These are phyloP conservation scores for Borovskyia barvae DNA, from an alignment of 208 protist species.

Conservation along the genomic window DNA sequence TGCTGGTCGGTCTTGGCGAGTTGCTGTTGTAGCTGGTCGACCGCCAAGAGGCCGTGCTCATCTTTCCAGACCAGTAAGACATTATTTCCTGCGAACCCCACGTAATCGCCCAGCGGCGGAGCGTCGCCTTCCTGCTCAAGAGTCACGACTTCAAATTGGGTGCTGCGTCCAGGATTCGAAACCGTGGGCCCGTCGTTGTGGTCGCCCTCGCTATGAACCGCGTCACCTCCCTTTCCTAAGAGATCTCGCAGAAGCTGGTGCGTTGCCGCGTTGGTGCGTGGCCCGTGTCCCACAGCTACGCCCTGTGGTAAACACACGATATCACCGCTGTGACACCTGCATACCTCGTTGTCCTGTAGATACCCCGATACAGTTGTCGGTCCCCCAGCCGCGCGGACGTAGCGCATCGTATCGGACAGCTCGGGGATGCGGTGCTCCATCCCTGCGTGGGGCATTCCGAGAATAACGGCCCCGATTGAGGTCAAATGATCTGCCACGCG, in stretches of 20 bases:
- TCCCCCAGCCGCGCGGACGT: constrained; percentile 78
- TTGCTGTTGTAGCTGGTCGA: constrained; percentile 88
- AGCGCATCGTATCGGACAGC: constrained; percentile 89
- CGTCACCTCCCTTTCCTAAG: constrained; percentile 26
- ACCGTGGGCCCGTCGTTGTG: neutral
- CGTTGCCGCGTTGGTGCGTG: constrained; percentile 81
- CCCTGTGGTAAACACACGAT: constrained; percentile 83
- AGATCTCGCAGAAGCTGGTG: constrained; percentile 76
- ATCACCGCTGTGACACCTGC: constrained; percentile 85
- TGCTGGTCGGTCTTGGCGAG: constrained; percentile 9
- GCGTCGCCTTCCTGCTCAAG: constrained; percentile 90
- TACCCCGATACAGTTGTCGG: constrained; percentile 70
- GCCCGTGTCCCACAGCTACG: constrained; percentile 84
- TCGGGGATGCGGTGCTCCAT: constrained; percentile 85
- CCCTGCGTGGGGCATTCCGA: constrained; percentile 80
- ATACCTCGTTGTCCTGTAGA: constrained; percentile 82
- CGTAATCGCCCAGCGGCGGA: constrained; percentile 90
- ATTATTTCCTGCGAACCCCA: constrained; percentile 90
- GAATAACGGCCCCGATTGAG: constrained; percentile 74
- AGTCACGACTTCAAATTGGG: constrained; percentile 76
- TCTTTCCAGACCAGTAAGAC: constrained; percentile 90
- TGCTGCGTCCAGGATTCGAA: neutral
- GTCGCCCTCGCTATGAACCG: neutral
- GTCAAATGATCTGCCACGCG: constrained; percentile 81
- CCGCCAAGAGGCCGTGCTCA: constrained; percentile 88